Conservation (phyloP, 225 moss, liverwort and hornwort species). For the Takakia lepidozioides region DNA sequence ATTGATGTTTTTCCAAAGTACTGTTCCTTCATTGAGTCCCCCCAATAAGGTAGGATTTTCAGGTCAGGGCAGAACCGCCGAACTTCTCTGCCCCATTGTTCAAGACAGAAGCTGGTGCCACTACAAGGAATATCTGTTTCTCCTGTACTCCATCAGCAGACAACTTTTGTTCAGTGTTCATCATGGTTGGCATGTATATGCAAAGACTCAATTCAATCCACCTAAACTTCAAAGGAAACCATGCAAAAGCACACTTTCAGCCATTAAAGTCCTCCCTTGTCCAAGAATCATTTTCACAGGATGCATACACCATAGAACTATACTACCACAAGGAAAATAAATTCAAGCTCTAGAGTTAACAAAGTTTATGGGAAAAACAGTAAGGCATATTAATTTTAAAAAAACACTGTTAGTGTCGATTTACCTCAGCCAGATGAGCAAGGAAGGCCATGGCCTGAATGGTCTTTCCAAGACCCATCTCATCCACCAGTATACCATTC, state of each 20-base stretch:
- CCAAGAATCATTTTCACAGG: too few relatives aligned
- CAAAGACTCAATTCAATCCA: too few relatives aligned
- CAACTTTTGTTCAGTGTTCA: neutral
- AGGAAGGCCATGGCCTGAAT: conserved; percentile 99
- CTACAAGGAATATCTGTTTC: conserved; percentile 91
- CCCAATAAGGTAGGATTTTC: conserved; percentile 94
- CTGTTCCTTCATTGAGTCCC: conserved; percentile 72
- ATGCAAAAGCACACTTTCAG: too few relatives aligned
- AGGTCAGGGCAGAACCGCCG: conserved; percentile 84
- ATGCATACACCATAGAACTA: too few relatives aligned
- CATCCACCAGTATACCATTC: conserved; percentile 94
- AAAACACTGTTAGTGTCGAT: too few relatives aligned
- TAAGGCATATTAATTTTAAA: too few relatives aligned
- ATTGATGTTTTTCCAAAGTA: conserved; percentile 88
- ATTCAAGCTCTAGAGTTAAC: too few relatives aligned
- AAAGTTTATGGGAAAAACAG: too few relatives aligned
- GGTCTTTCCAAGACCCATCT: conserved; percentile 99
- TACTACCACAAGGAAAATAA: too few relatives aligned
- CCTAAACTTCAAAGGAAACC: too few relatives aligned
- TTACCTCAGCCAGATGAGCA: conserved; percentile 93
- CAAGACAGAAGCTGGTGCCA: conserved; percentile 92
- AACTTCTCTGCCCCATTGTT: conserved; percentile 99
- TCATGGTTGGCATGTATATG: too few relatives aligned
- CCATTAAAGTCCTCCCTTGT: too few relatives aligned
- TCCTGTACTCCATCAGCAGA: conserved; percentile 38